A percentile compares a stretch with the other conserved stretches of the same genome.
phyloP scores from a whole-genome alignment of 1,139 yeast genomes.

The Magnusiomyces clavatus region DNA sequence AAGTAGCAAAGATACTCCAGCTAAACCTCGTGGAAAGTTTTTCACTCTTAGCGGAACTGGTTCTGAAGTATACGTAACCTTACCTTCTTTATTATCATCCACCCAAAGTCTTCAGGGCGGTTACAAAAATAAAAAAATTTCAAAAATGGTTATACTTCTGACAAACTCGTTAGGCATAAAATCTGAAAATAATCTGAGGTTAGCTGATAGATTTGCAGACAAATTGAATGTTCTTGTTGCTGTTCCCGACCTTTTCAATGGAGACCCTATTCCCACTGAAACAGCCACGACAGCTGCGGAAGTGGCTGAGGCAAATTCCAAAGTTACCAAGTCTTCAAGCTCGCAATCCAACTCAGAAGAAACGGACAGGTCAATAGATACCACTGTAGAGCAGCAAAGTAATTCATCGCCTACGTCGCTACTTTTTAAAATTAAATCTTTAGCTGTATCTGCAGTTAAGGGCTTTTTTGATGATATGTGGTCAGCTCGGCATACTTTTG shows the following conservation, averaged over 20 bases:
- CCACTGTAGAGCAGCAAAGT: too few species aligned
- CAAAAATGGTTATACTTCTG: slow-evolving; percentile 22
- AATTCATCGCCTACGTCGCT: slow-evolving; percentile 19
- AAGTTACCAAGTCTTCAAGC: neutral
- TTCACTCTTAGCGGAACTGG: neutral
- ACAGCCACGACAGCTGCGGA: slow-evolving; percentile 22
- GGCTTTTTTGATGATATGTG: slow-evolving; percentile 35
- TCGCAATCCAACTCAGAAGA: too few species aligned
- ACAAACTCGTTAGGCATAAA: slow-evolving; percentile 31
- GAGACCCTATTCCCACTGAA: slow-evolving; percentile 28
- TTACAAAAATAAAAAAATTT: slow-evolving; percentile 1
- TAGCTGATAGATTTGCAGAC: slow-evolving; percentile 28
- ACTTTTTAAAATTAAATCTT: slow-evolving; percentile 27
- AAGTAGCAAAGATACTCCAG: neutral
- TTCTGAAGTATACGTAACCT: neutral
- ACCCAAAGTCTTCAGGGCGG: neutral
- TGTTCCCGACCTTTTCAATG: slow-evolving; percentile 30
- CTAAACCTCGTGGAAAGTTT: neutral
- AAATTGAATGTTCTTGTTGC: slow-evolving; percentile 26
- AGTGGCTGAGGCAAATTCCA: slow-evolving; percentile 11
- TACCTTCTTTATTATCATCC: neutral
- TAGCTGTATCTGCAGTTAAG: slow-evolving; percentile 30
- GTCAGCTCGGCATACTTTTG: slow-evolving; percentile 34
- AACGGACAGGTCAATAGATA: too few species aligned
- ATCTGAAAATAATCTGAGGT: slow-evolving; percentile 24